A percentile compares a stretch with the other conserved stretches of the same genome.
phyloP scores from a whole-genome alignment of 176 grass and related monocot species.

The Carex littledalei region DNA sequence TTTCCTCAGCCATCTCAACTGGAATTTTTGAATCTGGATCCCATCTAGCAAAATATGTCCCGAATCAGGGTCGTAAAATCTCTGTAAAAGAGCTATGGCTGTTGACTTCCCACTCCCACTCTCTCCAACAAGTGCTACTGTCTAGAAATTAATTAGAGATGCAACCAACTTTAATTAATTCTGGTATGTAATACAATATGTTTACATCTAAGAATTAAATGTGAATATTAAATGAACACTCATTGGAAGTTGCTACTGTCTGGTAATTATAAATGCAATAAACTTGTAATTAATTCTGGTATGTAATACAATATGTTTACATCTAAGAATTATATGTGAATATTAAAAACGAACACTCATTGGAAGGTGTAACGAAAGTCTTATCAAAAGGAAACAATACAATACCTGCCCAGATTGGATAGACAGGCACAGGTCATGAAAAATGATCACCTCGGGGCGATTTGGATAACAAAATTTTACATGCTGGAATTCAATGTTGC shows the following conservation, averaged over 20 bases:
- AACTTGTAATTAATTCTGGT: too few relatives aligned
- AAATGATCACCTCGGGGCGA: constrained; percentile 52
- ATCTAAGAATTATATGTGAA: too few relatives aligned
- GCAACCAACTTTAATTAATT: too few relatives aligned
- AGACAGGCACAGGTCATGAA: constrained; percentile 41
- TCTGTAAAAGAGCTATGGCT: constrained; percentile 56
- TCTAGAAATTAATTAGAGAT: constrained; percentile 19
- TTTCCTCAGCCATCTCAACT: constrained; percentile 63
- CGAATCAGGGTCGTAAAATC: constrained; percentile 66
- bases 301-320: too few relatives aligned
- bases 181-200: too few relatives aligned
- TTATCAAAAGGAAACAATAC: too few relatives aligned
- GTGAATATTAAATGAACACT: too few relatives aligned
- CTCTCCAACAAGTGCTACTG: constrained; percentile 64
- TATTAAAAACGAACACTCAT: too few relatives aligned
- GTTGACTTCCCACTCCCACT: constrained; percentile 77
- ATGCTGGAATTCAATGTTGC: constrained; percentile 14
- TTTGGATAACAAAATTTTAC: constrained; percentile 38
- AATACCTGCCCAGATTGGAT: constrained; percentile 61
- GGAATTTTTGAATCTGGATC: constrained; percentile 36
- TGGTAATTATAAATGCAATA: too few relatives aligned
- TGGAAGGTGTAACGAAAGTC: too few relatives aligned
- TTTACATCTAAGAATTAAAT: too few relatives aligned
- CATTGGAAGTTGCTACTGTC: too few relatives aligned
- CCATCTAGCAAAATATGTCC: constrained; percentile 56